phyloP scores from a whole-genome alignment of 2,329 filamentous ascomycete species.

The Aureobasidium sp. region DNA sequence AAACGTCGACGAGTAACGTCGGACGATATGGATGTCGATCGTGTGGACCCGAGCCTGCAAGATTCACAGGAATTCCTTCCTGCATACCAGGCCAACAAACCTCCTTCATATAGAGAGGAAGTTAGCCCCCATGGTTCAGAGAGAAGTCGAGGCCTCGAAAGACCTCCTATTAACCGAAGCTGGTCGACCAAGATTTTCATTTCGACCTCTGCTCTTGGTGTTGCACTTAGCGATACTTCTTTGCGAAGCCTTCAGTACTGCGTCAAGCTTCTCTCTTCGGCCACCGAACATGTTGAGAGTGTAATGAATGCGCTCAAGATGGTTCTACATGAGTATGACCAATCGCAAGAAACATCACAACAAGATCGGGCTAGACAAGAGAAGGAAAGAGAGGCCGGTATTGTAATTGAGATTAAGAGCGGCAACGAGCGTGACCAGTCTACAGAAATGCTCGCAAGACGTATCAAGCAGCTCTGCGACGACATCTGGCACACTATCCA shows the following conservation, averaged over 20 bases:
- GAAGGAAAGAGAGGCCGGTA: conserved; percentile 18
- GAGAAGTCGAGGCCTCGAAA: conserved; percentile 17
- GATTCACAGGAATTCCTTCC: conserved; percentile 58
- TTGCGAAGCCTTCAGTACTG: conserved; percentile 78
- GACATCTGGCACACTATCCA: conserved; percentile 52
- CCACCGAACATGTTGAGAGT: conserved; percentile 70
- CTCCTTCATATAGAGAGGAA: conserved; percentile 27
- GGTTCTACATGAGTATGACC: conserved; percentile 73
- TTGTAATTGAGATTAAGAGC: conserved; percentile 2
- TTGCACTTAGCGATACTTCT: conserved; percentile 85
- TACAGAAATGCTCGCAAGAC: conserved; percentile 58
- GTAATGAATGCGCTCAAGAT: conserved; percentile 66
- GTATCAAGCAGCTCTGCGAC: conserved; percentile 55
- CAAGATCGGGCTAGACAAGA: conserved; percentile 12
- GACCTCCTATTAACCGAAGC: conserved; percentile 32
- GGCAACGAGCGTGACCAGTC: conserved; percentile 24
- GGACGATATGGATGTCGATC: conserved; percentile 42
- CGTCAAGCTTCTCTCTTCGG: conserved; percentile 68
- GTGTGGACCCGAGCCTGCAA: conserved; percentile 18
- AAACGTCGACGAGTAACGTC: conserved; percentile 37
- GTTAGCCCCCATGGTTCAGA: conserved; percentile 22
- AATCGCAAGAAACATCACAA: conserved; percentile 16
- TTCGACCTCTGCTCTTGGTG: conserved; percentile 80
- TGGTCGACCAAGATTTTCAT: conserved; percentile 82
- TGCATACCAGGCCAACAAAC: conserved; percentile 68